A percentile compares a stretch with the other conserved stretches of the same genome.
These are phyloP conservation scores for Tremellales sp. DNA, from an alignment of 1,284 basidiomycete species.

Conservation along the genomic window DNA sequence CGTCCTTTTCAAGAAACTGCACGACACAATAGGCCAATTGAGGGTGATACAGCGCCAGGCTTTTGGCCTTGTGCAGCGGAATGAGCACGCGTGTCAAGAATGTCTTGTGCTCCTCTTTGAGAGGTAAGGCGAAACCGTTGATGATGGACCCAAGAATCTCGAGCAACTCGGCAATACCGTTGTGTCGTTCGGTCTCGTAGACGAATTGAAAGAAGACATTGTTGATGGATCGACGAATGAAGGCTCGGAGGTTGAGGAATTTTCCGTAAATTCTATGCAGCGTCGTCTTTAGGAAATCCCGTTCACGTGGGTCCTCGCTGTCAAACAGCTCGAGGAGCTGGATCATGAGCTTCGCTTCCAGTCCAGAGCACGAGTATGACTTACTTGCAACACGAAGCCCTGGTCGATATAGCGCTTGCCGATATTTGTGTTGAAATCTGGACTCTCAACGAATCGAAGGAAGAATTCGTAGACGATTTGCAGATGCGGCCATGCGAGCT, in stretches of 20 bases:
- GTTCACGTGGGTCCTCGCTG: constrained; percentile 96
- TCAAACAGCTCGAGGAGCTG: constrained; percentile 96
- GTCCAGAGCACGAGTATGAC: constrained; percentile 8
- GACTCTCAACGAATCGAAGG: constrained; percentile 95
- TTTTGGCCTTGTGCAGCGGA: constrained; percentile 97
- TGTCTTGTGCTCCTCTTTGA: constrained; percentile 99
- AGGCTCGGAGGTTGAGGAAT: constrained; percentile 96
- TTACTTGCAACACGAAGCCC: constrained; percentile 74
- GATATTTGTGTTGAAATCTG: constrained; percentile 97
- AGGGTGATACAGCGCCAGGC: constrained; percentile 92
- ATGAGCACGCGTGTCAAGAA: constrained; percentile 96
- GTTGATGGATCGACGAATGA: constrained; percentile 98
- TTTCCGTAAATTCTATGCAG: constrained; percentile 99
- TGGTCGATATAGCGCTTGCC: constrained; percentile 99
- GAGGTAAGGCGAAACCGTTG: constrained; percentile 96
- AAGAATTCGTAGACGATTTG: constrained; percentile 99
- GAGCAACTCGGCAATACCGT: constrained; percentile 96
- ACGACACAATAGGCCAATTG: constrained; percentile 99
- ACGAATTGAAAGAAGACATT: constrained; percentile 99
- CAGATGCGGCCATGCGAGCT: constrained; percentile 98
- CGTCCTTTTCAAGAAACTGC: constrained; percentile 97
- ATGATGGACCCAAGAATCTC: constrained; percentile 99
- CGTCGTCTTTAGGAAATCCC: constrained; percentile 99
- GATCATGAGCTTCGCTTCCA: background rate
- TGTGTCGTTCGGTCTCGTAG: constrained; percentile 98